Percentiles rank a stretch among this genome's conserved stretches.
Conservation (phyloP, 1,284 basidiomycete species). For the Heterobasidion occidentale region DNA sequence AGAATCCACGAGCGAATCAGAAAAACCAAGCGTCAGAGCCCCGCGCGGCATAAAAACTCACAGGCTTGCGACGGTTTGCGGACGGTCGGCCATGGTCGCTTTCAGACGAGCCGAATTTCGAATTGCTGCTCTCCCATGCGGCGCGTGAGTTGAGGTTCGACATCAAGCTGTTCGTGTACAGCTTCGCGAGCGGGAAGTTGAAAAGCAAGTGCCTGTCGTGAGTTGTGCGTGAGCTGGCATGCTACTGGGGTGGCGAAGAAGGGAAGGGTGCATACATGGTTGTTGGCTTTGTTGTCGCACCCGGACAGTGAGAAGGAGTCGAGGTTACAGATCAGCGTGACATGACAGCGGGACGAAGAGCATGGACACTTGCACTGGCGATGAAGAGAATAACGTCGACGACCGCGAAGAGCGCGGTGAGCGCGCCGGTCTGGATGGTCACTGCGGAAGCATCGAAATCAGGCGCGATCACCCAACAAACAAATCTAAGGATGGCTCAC, state of each 20-base stretch:
- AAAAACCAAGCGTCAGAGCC: background rate
- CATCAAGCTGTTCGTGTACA: slow-evolving; percentile 36
- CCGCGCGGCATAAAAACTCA: background rate
- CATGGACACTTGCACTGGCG: slow-evolving; percentile 17
- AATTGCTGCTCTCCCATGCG: slow-evolving; percentile 16
- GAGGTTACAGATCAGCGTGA: background rate
- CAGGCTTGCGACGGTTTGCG: background rate
- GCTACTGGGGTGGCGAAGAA: background rate
- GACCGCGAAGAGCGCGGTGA: slow-evolving; percentile 24
- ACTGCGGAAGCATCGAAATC: slow-evolving; percentile 14
- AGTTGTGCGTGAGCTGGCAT: too few species aligned
- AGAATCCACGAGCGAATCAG: background rate
- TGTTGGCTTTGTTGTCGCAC: background rate
- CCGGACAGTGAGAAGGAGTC: background rate
- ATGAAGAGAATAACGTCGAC: slow-evolving; percentile 28
- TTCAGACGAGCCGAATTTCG: background rate
- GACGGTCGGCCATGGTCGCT: background rate
- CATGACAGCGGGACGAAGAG: background rate
- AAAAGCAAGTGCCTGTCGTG: slow-evolving; percentile 25
- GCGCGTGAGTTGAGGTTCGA: slow-evolving; percentile 31
- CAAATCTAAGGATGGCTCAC: slow-evolving; percentile 15
- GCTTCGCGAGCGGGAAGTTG: slow-evolving; percentile 33
- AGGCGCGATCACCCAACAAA: background rate
- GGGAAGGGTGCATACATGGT: background rate
- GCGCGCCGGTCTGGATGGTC: slow-evolving; percentile 29